Conservation (phyloP, 805 yeast genomes). For the Metschnikowia proteae region DNA sequence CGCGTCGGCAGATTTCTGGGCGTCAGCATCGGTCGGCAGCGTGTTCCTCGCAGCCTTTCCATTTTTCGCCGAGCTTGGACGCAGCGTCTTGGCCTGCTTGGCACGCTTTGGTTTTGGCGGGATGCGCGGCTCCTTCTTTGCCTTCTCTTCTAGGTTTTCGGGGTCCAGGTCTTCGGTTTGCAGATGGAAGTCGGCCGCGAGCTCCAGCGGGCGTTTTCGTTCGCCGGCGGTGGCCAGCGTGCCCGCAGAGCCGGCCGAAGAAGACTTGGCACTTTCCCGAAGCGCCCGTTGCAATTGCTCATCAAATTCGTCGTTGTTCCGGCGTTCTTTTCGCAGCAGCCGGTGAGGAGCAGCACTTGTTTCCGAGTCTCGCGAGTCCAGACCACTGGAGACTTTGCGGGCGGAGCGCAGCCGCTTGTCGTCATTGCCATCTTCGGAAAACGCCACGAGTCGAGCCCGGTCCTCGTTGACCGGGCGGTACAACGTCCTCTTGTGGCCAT, state of each 20-base stretch:
- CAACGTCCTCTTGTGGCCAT: conserved; percentile 26
- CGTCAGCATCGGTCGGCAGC: conserved; percentile 1
- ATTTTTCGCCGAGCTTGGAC: conserved; percentile 2
- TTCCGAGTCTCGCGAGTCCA: conserved; percentile 9
- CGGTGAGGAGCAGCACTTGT: conserved; percentile 16
- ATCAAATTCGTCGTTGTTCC: conserved; percentile 36
- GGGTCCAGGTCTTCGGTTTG: conserved; percentile 2
- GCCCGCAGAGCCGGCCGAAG: conserved; percentile 22
- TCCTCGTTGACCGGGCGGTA: conserved; percentile 41
- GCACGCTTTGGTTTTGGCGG: conserved; percentile 6
- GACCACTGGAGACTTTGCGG: conserved; percentile 6
- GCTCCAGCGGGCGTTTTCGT: conserved; percentile 17
- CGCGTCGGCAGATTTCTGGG: background rate
- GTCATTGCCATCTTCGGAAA: background rate
- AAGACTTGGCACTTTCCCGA: conserved; percentile 53
- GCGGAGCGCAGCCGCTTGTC: conserved; percentile 5
- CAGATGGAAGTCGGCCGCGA: conserved; percentile 6
- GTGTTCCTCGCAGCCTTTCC: background rate
- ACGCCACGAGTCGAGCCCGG: conserved; percentile 28
- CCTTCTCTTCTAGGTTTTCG: conserved; percentile 6
- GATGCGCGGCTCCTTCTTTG: conserved; percentile 11
- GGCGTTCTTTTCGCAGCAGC: conserved; percentile 29
- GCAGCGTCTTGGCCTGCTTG: conserved; percentile 4
- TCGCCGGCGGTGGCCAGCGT: conserved; percentile 10
- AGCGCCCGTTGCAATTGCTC: conserved; percentile 47